Evolutionary conservation across 75 land plant species (phyloP).

Genomic region (Cryptomeria japonica): DNA sequence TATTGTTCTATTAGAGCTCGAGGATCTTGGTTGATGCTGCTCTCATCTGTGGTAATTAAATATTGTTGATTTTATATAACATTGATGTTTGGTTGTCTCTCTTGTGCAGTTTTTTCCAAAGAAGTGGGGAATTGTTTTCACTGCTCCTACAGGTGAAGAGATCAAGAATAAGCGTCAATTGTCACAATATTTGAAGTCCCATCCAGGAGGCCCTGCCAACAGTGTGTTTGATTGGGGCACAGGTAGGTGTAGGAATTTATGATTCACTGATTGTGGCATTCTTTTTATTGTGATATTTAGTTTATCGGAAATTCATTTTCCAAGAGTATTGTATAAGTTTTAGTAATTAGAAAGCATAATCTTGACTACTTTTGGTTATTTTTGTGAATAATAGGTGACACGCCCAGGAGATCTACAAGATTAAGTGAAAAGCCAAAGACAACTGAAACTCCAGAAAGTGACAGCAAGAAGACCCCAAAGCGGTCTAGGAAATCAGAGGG

Average conservation of each 20-base stretch:
- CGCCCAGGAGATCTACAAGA: conserved; percentile 55
- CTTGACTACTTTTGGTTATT: neutral
- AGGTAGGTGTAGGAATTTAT: conserved; percentile 21
- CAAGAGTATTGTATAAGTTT: neutral
- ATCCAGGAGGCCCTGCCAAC: conserved; percentile 59
- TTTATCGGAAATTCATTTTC: neutral
- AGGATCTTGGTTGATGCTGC: neutral
- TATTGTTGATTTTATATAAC: conserved; percentile 2
- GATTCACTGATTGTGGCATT: neutral
- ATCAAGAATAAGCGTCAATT: conserved; percentile 60
- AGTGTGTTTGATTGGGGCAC: conserved; percentile 80
- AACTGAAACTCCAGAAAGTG: conserved; percentile 32
- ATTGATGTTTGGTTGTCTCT: conserved; percentile 10
- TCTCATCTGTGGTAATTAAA: neutral
- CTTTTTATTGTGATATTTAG: neutral
- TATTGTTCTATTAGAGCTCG: neutral
- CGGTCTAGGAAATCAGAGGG: conserved; percentile 29
- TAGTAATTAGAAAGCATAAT: neutral
- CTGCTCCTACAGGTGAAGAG: conserved; percentile 82
- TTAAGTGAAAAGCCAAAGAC: conserved; percentile 44
- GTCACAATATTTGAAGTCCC: conserved; percentile 73
- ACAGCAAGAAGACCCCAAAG: conserved; percentile 26
- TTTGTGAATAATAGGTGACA: conserved; percentile 35
- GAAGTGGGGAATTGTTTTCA: conserved; percentile 52
- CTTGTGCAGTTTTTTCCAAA: conserved; percentile 39